Evolutionary conservation across 2,329 filamentous ascomycete species (phyloP).

Genomic region (Aspergillus udagawae): DNA sequence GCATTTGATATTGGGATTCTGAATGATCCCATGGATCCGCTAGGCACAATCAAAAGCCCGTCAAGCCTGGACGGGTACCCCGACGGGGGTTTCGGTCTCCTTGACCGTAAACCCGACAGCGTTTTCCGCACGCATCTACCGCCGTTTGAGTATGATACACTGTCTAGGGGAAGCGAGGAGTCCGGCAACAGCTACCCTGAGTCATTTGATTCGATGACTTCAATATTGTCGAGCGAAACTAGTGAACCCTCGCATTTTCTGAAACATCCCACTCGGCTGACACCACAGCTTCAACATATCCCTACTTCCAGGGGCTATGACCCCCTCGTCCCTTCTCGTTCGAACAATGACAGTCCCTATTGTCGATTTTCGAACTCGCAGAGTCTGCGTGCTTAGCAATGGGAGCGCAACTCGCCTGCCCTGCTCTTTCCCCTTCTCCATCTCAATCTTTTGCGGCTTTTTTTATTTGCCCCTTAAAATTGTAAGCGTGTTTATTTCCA

Average conservation of each 20-base stretch:
- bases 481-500: not conserved
- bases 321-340: constrained; percentile 25
- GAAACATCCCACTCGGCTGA: constrained; percentile 21
- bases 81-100: constrained; percentile 24
- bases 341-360: constrained; percentile 22
- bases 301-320: constrained; percentile 28
- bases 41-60: constrained; percentile 34
- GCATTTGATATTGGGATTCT: constrained; percentile 35
- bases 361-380: constrained; percentile 32
- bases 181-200: constrained; percentile 23
- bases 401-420: not conserved
- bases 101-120: constrained; percentile 23
- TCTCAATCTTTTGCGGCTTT: constrained; percentile 15
- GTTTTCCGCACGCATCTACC: constrained; percentile 22
- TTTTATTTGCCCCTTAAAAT: constrained; percentile 9
- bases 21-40: constrained; percentile 36
- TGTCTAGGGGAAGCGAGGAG: constrained; percentile 22
- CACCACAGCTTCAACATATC: constrained; percentile 21
- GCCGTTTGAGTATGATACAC: constrained; percentile 24
- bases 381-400: constrained; percentile 30
- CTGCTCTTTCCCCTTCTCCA: constrained; percentile 18
- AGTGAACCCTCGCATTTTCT: constrained; percentile 21
- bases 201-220: constrained; percentile 28
- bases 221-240: constrained; percentile 26
- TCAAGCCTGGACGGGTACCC: constrained; percentile 33